Evolutionary conservation across 208 protist species (phyloP).

Genomic region (Trypanosoma rangeli): DNA sequence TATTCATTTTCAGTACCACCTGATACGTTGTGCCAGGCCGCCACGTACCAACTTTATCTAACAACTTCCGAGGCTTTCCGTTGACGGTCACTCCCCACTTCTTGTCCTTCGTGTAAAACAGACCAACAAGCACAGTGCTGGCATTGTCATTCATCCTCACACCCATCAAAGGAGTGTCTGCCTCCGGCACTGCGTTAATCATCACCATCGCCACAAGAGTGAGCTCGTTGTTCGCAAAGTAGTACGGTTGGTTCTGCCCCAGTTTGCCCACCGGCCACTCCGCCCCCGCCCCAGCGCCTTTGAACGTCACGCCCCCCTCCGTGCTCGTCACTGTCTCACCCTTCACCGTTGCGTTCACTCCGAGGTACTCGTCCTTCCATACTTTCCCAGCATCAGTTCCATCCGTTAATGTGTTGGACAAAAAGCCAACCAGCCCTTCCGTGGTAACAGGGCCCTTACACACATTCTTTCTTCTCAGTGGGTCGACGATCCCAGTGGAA

Average conservation of each 20-base stretch:
- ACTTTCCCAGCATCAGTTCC: too few relatives aligned
- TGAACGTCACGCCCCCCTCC: neutral
- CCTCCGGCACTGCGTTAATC: neutral
- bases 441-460: neutral
- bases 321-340: neutral
- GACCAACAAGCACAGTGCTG: neutral
- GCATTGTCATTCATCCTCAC: neutral
- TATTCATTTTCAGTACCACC: neutral
- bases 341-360: conserved; percentile 3
- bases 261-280: neutral
- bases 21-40: neutral
- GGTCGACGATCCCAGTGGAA: too few relatives aligned
- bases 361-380: conserved; percentile 8
- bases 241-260: too few relatives aligned
- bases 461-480: too few relatives aligned
- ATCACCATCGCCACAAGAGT: conserved; percentile 24
- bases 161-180: conserved; percentile 2
- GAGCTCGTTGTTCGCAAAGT: conserved; percentile 20
- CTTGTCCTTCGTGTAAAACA: conserved; percentile 5
- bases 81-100: too few relatives aligned
- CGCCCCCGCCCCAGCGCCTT: too few relatives aligned
- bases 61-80: too few relatives aligned
- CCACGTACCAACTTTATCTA: too few relatives aligned
- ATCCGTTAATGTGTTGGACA: neutral
- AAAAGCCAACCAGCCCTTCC: conserved; percentile 8